Evolutionary conservation across 352 stramenopile species (phyloP), one percentile per base, ranked within the genome.

Genomic region (Blastocystis sp.): DNA sequence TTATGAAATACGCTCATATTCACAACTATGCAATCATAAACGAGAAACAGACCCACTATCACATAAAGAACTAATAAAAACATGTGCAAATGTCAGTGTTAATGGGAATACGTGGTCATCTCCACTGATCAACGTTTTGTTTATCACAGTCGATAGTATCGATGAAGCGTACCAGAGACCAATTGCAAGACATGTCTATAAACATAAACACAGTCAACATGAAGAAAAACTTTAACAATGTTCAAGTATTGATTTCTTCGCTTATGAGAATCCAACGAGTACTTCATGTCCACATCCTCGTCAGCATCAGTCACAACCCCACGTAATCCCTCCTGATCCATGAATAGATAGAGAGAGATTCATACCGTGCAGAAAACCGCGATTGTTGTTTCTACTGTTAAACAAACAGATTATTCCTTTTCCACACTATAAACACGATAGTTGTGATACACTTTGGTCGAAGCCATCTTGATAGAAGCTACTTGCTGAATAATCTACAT

Each of bases 401-500:
- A 64, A 65, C 30, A 11, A 64, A 64, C 13, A 63, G 30, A 68
- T 68, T 24, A 78, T 13, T 66, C 47, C 68, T 45, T 85, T 30
- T 85, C 73, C n/a, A 85, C 73, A 85, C 73, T 85, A 45, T 85
- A 85, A 9, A 85, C 54, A 30, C 43, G 73, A 41, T 66, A 62
- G 47, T 66, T 85, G 18, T 85, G 59, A 55, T 85, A 85, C n/a
- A 66, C 53, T 24, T 68, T 65, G 56, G 9, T 85, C 41, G 47
- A 45, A 11, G 30, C 24, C 3, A 24, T 30, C 20, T 62, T 56
- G 39, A 85, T 65, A 16, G 30, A 39, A 43, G 73, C 73, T 3
- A 85, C 73, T 68, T 85, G 73, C 34, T 66, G 16, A 50, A 85
- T 85, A 45, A 7, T 18, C 73, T 85, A 24, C 34, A 53, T 43